Base-by-base conservation (phyloP, 768 basidiomycete genomes). In the Suillus americanus region DNA sequence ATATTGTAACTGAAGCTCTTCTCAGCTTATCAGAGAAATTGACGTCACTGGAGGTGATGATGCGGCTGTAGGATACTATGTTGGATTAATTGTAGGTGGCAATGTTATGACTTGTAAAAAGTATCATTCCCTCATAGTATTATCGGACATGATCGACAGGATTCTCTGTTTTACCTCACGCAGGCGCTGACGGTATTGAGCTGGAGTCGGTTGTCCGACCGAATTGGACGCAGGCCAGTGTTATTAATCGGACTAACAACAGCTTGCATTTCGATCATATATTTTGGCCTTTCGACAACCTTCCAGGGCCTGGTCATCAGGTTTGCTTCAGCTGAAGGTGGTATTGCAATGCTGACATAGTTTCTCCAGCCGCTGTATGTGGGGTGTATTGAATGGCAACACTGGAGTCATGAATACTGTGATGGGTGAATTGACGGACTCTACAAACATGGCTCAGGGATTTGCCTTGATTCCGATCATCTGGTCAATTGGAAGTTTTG, bases 371-470 rank as follows among this genome's bases (percentile, higher is more conserved):
- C 90, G 90, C 23, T 90, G 89, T 66, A 66, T 62, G 48, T 40
- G 84, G 83, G 87, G 88, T 5, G 72, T 86, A 62, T 75, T 89
- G 20, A 87, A 88, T 67, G 88, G 87, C 46, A 88, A 88, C 67
- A 81, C 85, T 14, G 86, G 83, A 13, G 86, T 90, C 25, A 85
- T 89, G 79, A 91, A 90, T 72, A 87, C 85, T 69, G 83, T 86
- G 68, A 83, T 90, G 75, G 88, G 82, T 1, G 88, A 89, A 62
- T 73, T 89, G 38, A 88, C 87, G 0, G 87, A 89, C 67, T 69
- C 71, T 53, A 76, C 70, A 41, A 74, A 71, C 64, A 77, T 72
- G 62, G 73, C 68, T 16, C 72, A 56, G 20, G 71, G 65, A 0
- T 73, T 78, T 46, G 68, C 75, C 14, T 66, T 71, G 53, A 64